A percentile compares a stretch with the other conserved stretches of the same genome.
These are phyloP conservation scores for Aspergillus ibericus DNA, from an alignment of 2,329 filamentous ascomycete genomes.

Conservation along the genomic window DNA sequence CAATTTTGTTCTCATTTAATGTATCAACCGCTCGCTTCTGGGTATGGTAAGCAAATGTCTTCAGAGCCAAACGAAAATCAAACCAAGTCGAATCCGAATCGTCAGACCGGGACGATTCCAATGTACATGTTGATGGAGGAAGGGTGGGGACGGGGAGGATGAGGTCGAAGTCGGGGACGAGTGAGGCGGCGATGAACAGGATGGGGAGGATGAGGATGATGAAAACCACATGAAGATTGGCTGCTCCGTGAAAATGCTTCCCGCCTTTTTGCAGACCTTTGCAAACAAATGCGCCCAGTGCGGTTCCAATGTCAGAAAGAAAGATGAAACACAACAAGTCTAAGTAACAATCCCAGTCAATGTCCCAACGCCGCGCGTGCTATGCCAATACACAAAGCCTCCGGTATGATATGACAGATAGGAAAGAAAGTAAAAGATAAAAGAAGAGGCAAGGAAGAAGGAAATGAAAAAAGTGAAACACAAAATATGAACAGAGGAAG, in stretches of 20 bases:
- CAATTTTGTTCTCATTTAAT: conserved; percentile 16
- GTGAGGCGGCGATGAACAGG: conserved; percentile 10
- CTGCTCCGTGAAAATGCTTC: conserved; percentile 36
- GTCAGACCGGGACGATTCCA: conserved; percentile 27
- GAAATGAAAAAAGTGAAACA: conserved; percentile 13
- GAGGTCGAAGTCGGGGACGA: neutral
- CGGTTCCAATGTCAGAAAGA: conserved; percentile 29
- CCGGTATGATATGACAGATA: conserved; percentile 20
- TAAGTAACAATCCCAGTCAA: conserved; percentile 23
- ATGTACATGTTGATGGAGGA: conserved; percentile 21
- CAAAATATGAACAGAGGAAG: conserved; percentile 21
- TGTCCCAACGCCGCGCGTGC: conserved; percentile 39
- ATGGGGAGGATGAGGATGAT: conserved; percentile 14
- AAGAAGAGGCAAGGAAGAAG: conserved; percentile 19
- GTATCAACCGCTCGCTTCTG: conserved; percentile 25
- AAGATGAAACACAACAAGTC: conserved; percentile 31
- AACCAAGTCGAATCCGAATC: conserved; percentile 16
- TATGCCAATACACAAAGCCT: conserved; percentile 37
- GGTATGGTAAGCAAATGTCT: conserved; percentile 29
- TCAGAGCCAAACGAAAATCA: conserved; percentile 25
- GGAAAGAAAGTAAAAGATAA: conserved; percentile 25
- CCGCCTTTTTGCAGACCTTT: conserved; percentile 32
- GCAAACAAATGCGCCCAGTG: conserved; percentile 37
- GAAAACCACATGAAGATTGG: conserved; percentile 22
- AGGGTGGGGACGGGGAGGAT: neutral